A percentile compares a stretch with the other conserved stretches of the same genome.
Conservation (phyloP, 2,329 filamentous ascomycete species). For the Rasamsonia emersonii region DNA sequence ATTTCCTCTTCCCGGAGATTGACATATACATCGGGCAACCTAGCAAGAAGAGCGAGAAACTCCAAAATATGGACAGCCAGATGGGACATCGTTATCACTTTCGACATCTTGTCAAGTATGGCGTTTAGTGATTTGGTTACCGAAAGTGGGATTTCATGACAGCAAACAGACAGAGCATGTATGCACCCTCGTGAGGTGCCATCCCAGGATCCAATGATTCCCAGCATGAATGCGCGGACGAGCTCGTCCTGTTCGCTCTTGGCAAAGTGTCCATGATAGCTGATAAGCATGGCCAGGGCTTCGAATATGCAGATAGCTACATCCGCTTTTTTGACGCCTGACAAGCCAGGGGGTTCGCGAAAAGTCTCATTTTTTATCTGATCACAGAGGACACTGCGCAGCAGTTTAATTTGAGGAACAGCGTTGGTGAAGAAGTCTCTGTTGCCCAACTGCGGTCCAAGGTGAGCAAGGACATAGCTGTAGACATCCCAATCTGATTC, state of each 20-base stretch:
- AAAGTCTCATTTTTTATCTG: slow-evolving; percentile 70
- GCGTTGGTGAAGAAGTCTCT: slow-evolving; percentile 73
- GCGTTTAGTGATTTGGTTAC: slow-evolving; percentile 77
- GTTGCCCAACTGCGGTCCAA: slow-evolving; percentile 83
- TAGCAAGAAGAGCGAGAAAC: slow-evolving; percentile 81
- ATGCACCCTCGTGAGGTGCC: slow-evolving; percentile 87
- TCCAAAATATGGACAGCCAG: slow-evolving; percentile 93
- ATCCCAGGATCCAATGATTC: slow-evolving; percentile 69
- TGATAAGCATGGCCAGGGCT: slow-evolving; percentile 75
- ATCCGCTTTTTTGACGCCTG: slow-evolving; percentile 75
- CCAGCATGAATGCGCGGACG: slow-evolving; percentile 75
- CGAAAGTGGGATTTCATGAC: slow-evolving; percentile 82
- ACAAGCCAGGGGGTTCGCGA: slow-evolving; percentile 69
- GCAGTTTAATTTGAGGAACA: slow-evolving; percentile 63
- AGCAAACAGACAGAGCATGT: slow-evolving; percentile 88
- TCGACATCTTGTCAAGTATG: slow-evolving; percentile 86
- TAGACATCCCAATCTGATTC: slow-evolving; percentile 86
- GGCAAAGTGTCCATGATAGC: slow-evolving; percentile 78
- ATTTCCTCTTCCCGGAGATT: slow-evolving; percentile 90
- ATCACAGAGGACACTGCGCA: slow-evolving; percentile 71
- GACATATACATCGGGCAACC: slow-evolving; percentile 73
- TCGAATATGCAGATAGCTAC: slow-evolving; percentile 85
- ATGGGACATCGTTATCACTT: slow-evolving; percentile 87
- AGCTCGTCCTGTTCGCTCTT: slow-evolving; percentile 85
- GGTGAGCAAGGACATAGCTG: slow-evolving; percentile 77